Conservation (phyloP, 805 yeast genomes). For the Cyberlindnera subsufficiens region DNA sequence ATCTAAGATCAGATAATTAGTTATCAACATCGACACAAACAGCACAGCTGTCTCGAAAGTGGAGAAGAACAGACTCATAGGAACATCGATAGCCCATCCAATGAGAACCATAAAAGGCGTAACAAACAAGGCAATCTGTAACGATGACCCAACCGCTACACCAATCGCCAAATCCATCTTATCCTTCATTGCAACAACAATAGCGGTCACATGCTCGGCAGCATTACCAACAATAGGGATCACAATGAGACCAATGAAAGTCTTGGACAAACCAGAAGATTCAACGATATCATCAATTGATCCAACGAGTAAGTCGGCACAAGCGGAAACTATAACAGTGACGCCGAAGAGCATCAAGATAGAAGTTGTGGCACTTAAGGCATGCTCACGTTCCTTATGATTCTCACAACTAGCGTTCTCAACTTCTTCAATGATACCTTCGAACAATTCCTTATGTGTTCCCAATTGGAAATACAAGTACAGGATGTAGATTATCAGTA, state of each 20-base stretch:
- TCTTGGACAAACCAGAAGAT: constrained; percentile 81
- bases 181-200: constrained; percentile 89
- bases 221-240: constrained; percentile 98
- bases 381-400: constrained; percentile 19
- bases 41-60: constrained; percentile 91
- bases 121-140: constrained; percentile 91
- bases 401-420: constrained; percentile 26
- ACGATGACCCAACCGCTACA: constrained; percentile 92
- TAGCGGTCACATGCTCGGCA: constrained; percentile 97
- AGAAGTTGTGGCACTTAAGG: constrained; percentile 49
- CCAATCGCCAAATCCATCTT: constrained; percentile 97
- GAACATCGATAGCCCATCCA: constrained; percentile 90
- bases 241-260: constrained; percentile 89
- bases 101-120: constrained; percentile 91
- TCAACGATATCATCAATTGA: constrained; percentile 87
- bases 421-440: constrained; percentile 39
- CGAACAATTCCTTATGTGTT: constrained; percentile 78
- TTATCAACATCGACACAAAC: constrained; percentile 83
- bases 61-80: constrained; percentile 89
- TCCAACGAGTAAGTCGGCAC: constrained; percentile 92
- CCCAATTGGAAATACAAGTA: constrained; percentile 84
- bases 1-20: constrained; percentile 82
- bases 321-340: constrained; percentile 76
- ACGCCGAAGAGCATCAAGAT: constrained; percentile 49
- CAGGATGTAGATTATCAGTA: constrained; percentile 70